Base-by-base conservation (phyloP, 2,329 filamentous ascomycete species). In the Hortaea sp. region DNA sequence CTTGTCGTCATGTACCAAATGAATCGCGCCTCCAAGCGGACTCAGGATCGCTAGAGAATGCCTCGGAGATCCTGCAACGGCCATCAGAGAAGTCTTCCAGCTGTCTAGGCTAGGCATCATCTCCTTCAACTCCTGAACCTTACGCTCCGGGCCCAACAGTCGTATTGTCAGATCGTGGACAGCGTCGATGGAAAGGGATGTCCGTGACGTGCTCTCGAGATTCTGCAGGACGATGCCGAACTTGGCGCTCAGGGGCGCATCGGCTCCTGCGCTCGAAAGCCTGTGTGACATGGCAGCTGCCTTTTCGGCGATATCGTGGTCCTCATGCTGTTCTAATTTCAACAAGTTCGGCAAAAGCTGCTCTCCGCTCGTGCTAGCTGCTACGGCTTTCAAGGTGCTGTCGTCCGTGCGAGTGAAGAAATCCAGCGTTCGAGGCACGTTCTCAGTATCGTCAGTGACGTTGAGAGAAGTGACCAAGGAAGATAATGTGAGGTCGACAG, bases 41-140 rank as follows among this genome's bases (percentile, higher is more conserved):
- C 81, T 89, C 2, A 83, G 86, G 4, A 95, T 77, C 0, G 86
- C 79, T 3, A 94, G 66, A 0, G 86, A 81, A 5, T 77, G 70
- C 49, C 78, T 77, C 2, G 81, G 75, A 1, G 68, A 56, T 1
- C 66, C 59, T 29, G 85, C 64, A 47, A 88, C 74, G 1, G 67
- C 68, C 0, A 62, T 58, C 2, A 95, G 64, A 10, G 84, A 76
- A 10, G 71, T 55, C 55, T 75, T 72, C 88, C 89, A 95, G 7
- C 77, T 66, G 2, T 74, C 47, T 1, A 57, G 12, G 42, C 46
- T 53, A n/a, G 63, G 63, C 11, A 65, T 40, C n/a, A 56, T 49
- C n/a, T 57, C 53, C 13, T 49, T 37, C 1, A 49, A 11, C 20
- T 54, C 46, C 30, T 49, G 40, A 6, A 49, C 11, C 3, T 55